These are phyloP conservation scores for Colletotrichum phormii DNA, from an alignment of 2,329 filamentous ascomycete genomes.

Conservation along the genomic window DNA sequence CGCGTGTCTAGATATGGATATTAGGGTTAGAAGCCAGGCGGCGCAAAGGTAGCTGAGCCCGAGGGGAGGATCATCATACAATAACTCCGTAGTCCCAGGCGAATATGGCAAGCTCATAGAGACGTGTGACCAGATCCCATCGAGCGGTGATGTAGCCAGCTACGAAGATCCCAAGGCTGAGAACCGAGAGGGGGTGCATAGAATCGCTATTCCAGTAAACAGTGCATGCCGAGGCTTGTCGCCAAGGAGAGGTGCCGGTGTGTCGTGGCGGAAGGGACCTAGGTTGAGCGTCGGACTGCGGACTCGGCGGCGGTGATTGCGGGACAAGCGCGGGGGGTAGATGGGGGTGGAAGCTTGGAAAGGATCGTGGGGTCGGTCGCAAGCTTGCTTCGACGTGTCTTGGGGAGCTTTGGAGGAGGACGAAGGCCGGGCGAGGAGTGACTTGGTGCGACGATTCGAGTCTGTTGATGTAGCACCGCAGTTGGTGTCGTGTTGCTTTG, in stretches of 20 bases:
- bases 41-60: conserved; percentile 18
- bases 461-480: neutral
- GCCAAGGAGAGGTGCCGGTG: conserved; percentile 28
- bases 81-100: conserved; percentile 99
- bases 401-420: neutral
- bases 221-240: conserved; percentile 55
- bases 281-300: conserved; percentile 16
- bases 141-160: conserved; percentile 99
- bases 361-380: conserved; percentile 13
- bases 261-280: conserved; percentile 5
- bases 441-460: neutral
- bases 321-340: conserved; percentile 24
- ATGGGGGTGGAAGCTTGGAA: conserved; percentile 3
- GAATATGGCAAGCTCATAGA: conserved; percentile 97
- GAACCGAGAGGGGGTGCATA: conserved; percentile 98
- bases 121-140: conserved; percentile 96
- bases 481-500: conserved; percentile 10
- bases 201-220: conserved; percentile 59
- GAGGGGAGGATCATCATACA: conserved; percentile 63
- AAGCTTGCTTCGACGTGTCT: conserved; percentile 7
- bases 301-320: conserved; percentile 12
- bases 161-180: conserved; percentile 98
- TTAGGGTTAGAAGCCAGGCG: conserved; percentile 14
- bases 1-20: conserved; percentile 72
- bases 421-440: neutral